A percentile compares a stretch with the other conserved stretches of the same genome.
Evolutionary conservation across 768 basidiomycete genomes (phyloP).

Genomic region (Tubosaeta sp.): DNA sequence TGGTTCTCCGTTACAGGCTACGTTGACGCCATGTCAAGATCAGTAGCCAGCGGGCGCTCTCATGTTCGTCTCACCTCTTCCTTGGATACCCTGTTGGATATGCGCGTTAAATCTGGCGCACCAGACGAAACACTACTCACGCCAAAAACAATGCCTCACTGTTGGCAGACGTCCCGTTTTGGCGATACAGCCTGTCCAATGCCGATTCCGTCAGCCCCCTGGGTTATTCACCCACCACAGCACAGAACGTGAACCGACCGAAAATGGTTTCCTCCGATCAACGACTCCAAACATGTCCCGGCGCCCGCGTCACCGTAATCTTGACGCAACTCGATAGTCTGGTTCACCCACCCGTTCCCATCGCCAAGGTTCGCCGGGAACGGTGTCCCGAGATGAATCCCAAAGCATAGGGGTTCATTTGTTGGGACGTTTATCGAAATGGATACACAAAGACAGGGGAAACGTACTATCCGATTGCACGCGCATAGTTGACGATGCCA

Average conservation of each 20-base stretch:
- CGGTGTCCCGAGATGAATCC: conserved; percentile 35
- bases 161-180: conserved; percentile 52
- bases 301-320: conserved; percentile 34
- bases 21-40: neutral
- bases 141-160: conserved; percentile 55
- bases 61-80: conserved; percentile 34
- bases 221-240: neutral
- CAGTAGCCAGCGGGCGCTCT: neutral
- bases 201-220: neutral
- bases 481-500: conserved; percentile 57
- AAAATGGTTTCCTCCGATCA: conserved; percentile 47
- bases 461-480: conserved; percentile 59
- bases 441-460: neutral
- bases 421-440: neutral
- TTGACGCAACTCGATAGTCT: conserved; percentile 42
- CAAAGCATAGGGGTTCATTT: conserved; percentile 30
- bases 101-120: neutral
- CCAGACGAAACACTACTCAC: conserved; percentile 31
- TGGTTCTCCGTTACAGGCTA: conserved; percentile 35
- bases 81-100: conserved; percentile 38
- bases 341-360: conserved; percentile 41
- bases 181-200: conserved; percentile 41
- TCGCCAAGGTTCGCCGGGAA: conserved; percentile 45
- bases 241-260: conserved; percentile 24
- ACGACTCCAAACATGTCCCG: conserved; percentile 45